These are phyloP conservation scores for Coccinonectria pachysandricola DNA, from an alignment of 2,329 filamentous ascomycete genomes.

Conservation along the genomic window DNA sequence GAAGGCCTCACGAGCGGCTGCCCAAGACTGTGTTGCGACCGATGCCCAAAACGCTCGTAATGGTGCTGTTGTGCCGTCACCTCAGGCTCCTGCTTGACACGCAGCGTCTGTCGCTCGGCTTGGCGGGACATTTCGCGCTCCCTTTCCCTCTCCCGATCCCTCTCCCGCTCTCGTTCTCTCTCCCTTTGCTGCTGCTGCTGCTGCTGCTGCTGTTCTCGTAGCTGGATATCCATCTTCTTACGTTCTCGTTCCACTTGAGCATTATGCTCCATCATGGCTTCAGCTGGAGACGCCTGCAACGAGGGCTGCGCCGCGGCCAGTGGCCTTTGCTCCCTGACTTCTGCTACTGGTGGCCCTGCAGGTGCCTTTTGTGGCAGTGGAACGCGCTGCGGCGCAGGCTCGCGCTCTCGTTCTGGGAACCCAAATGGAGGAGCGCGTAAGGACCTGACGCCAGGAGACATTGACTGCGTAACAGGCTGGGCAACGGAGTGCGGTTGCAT, in stretches of 20 bases:
- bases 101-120: constrained; percentile 21
- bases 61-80: constrained; percentile 27
- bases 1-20: constrained; percentile 28
- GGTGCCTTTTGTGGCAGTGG: constrained; percentile 31
- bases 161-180: constrained; percentile 13
- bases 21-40: constrained; percentile 28
- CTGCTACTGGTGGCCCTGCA: constrained; percentile 19
- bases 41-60: constrained; percentile 35
- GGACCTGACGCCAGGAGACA: constrained; percentile 36
- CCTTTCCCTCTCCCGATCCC: constrained; percentile 13
- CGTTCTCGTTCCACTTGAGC: constrained; percentile 22
- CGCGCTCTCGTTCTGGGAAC: constrained; percentile 30
- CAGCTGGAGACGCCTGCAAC: constrained; percentile 21
- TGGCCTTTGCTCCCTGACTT: constrained; percentile 25
- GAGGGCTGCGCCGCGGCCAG: constrained; percentile 25
- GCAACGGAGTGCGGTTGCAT: constrained; percentile 26
- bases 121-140: constrained; percentile 21
- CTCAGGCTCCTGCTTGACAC: constrained; percentile 42
- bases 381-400: constrained; percentile 26
- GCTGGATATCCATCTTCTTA: constrained; percentile 22
- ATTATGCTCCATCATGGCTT: constrained; percentile 23
- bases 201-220: constrained; percentile 19
- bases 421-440: constrained; percentile 35
- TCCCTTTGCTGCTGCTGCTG: constrained; percentile 16
- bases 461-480: constrained; percentile 31